A percentile compares a stretch with the other conserved stretches of the same genome.
These are phyloP conservation scores for Yamadazyma triangularis DNA, from an alignment of 1,139 yeast species.

Conservation along the genomic window DNA sequence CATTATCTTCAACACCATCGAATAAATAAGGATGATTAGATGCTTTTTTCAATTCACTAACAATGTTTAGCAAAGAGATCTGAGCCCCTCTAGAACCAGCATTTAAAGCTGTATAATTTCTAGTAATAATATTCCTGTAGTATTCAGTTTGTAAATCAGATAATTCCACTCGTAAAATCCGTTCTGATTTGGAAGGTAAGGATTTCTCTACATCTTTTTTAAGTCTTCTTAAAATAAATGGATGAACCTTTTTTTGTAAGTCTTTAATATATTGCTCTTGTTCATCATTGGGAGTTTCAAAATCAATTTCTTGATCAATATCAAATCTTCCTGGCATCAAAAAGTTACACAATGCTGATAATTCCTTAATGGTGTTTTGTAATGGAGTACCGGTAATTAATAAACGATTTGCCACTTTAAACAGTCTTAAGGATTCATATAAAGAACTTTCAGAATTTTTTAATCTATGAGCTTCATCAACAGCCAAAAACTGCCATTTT, in stretches of 20 bases:
- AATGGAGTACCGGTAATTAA: slow-evolving; percentile 97
- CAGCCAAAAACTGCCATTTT: slow-evolving; percentile 95
- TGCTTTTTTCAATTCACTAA: slow-evolving; percentile 95
- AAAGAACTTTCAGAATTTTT: slow-evolving; percentile 92
- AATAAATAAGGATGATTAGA: slow-evolving; percentile 95
- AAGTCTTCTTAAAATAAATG: slow-evolving; percentile 85
- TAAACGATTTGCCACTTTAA: slow-evolving; percentile 81
- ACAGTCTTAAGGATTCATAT: slow-evolving; percentile 80
- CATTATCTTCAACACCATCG: slow-evolving; percentile 88
- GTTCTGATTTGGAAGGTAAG: slow-evolving; percentile 89
- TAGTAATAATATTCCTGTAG: slow-evolving; percentile 87
- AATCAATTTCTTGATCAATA: slow-evolving; percentile 93
- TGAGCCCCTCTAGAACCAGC: slow-evolving; percentile 76
- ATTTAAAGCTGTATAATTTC: slow-evolving; percentile 85
- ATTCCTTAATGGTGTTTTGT: slow-evolving; percentile 91
- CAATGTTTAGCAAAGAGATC: slow-evolving; percentile 79
- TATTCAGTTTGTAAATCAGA: slow-evolving; percentile 95
- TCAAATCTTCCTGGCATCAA: slow-evolving; percentile 91
- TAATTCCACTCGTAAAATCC: slow-evolving; percentile 89
- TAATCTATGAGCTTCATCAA: slow-evolving; percentile 96
- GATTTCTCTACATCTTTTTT: slow-evolving; percentile 98
- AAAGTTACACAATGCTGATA: slow-evolving; percentile 92
- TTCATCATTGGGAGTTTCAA: slow-evolving; percentile 78
- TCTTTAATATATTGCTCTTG: slow-evolving; percentile 88
- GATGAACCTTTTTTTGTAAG: slow-evolving; percentile 79